phyloP scores from a whole-genome alignment of 2,329 filamentous ascomycete genomes.

The Aureobasidium subglaciale region DNA sequence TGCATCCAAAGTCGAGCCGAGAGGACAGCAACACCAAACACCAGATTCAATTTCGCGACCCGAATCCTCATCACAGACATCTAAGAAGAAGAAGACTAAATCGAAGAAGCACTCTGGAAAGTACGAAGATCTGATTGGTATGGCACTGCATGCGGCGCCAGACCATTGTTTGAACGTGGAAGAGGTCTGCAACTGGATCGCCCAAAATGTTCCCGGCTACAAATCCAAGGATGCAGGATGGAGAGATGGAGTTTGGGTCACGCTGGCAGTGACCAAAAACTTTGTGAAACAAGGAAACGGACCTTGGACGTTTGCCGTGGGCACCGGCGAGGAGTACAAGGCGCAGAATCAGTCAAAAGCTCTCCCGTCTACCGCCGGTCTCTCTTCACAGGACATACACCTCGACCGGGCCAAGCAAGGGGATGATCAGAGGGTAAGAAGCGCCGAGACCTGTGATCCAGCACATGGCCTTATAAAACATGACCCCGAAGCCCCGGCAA shows the following conservation, averaged over 20 bases:
- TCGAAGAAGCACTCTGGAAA: not conserved
- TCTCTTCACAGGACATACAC: not conserved
- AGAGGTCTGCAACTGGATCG: constrained; percentile 24
- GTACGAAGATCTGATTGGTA: constrained; percentile 20
- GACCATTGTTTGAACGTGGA: constrained; percentile 19
- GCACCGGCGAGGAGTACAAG: not conserved
- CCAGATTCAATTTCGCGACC: not conserved
- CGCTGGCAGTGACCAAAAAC: constrained; percentile 21
- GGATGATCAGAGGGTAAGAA: not conserved
- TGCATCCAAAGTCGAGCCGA: not conserved
- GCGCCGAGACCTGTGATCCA: not conserved
- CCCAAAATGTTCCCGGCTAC: constrained; percentile 24
- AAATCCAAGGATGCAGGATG: constrained; percentile 18
- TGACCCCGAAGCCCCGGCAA: not conserved
- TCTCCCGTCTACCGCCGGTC: not conserved
- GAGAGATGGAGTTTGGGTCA: constrained; percentile 9
- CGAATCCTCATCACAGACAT: not conserved
- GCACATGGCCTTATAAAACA: not conserved
- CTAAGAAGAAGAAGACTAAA: not conserved
- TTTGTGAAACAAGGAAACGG: not conserved
- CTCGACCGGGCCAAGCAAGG: not conserved
- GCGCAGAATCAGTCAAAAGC: not conserved
- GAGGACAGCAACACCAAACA: not conserved
- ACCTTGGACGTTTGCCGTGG: not conserved
- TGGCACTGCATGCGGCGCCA: constrained; percentile 25